Evolutionary conservation across 345 rosid species (phyloP).

Genomic region (Salix arbutifolia): DNA sequence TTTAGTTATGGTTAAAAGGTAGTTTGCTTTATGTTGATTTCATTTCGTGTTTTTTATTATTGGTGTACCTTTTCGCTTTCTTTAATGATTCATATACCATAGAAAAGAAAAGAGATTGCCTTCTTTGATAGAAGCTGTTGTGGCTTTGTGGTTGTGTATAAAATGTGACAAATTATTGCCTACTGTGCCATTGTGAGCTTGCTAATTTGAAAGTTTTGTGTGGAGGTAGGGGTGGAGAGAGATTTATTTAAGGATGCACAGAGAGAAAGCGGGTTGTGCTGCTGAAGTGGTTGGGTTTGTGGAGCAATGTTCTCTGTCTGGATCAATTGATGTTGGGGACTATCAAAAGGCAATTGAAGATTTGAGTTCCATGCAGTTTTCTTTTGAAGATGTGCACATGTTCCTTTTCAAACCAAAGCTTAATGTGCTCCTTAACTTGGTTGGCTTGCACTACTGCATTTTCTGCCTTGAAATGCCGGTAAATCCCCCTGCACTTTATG

Average conservation of each 20-base stretch:
- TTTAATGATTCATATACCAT: too few relatives aligned
- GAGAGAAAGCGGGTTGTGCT: slow-evolving; percentile 34
- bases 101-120: too few relatives aligned
- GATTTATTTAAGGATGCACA: slow-evolving; percentile 36
- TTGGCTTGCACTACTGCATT: slow-evolving; percentile 56
- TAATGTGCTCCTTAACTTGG: slow-evolving; percentile 44
- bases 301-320: slow-evolving; percentile 18
- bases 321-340: slow-evolving; percentile 39
- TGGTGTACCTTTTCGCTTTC: too few relatives aligned
- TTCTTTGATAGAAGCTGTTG: too few relatives aligned
- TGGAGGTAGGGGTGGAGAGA: slow-evolving; percentile 46
- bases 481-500: slow-evolving; percentile 2
- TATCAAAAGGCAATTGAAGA: slow-evolving; percentile 37
- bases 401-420: slow-evolving; percentile 39
- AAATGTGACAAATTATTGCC: background rate
- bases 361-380: slow-evolving; percentile 27
- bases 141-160: background rate
- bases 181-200: background rate
- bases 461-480: slow-evolving; percentile 45
- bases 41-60: too few relatives aligned
- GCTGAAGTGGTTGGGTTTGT: slow-evolving; percentile 33
- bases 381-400: slow-evolving; percentile 46
- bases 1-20: too few relatives aligned
- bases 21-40: too few relatives aligned
- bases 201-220: background rate